phyloP scores from a whole-genome alignment of 768 basidiomycete species.

The Cystofilobasidium capitatum region DNA sequence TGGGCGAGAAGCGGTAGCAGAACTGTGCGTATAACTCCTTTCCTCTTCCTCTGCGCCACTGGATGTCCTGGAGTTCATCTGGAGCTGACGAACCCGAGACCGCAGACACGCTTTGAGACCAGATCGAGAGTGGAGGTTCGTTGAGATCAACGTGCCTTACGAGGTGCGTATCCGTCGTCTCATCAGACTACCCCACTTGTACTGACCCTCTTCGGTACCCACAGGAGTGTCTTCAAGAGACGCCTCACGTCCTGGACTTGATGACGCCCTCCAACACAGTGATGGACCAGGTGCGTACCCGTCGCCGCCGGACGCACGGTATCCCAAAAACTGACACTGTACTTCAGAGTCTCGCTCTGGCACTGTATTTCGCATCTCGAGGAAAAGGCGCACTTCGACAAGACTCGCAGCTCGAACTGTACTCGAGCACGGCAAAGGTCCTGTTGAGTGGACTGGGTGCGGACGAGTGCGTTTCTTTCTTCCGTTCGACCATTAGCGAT shows the following conservation, averaged over 20 bases:
- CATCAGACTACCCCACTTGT: neutral
- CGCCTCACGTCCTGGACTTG: constrained; percentile 55
- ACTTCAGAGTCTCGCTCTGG: constrained; percentile 73
- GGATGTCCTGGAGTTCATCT: neutral
- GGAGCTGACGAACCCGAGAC: neutral
- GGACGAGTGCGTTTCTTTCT: constrained; percentile 52
- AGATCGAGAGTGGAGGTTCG: constrained; percentile 20
- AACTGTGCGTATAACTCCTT: constrained; percentile 48
- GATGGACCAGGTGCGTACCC: constrained; percentile 61
- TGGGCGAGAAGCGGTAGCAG: constrained; percentile 65
- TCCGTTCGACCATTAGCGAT: neutral
- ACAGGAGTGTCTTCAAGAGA: constrained; percentile 57
- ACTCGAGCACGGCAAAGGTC: constrained; percentile 67
- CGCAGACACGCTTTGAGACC: constrained; percentile 14
- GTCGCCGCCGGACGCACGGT: neutral
- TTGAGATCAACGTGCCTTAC: constrained; percentile 78
- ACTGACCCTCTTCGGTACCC: neutral
- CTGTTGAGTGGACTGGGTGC: constrained; percentile 85
- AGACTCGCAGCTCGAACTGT: constrained; percentile 43
- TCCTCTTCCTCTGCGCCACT: neutral
- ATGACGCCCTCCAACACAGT: constrained; percentile 39
- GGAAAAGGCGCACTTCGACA: constrained; percentile 54
- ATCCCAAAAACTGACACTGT: no score
- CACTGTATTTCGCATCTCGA: constrained; percentile 84
- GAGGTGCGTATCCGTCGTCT: constrained; percentile 44